Conservation (phyloP, 306 rosid genomes). For the Lotus japonicus region DNA sequence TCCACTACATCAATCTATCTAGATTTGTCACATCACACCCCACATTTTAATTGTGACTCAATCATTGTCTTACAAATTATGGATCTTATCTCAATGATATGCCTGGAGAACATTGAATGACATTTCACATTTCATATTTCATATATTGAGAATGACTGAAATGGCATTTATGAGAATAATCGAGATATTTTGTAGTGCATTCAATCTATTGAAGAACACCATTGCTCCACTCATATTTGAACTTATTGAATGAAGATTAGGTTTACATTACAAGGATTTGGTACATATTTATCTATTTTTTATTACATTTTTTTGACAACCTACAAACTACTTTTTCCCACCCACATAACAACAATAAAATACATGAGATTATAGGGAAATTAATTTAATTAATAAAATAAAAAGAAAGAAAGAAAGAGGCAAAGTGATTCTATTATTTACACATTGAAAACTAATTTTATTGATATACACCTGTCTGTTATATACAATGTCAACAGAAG, state of each 20-base stretch:
- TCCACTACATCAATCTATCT: not conserved
- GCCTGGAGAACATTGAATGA: not conserved
- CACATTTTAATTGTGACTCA: not conserved
- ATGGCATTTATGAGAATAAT: too few species aligned
- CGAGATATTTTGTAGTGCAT: not conserved
- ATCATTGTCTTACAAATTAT: not conserved
- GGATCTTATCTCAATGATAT: not conserved
- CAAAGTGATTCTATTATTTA: constrained; percentile 46
- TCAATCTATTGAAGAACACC: too few species aligned
- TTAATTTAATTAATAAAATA: constrained; percentile 25
- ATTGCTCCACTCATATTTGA: too few species aligned
- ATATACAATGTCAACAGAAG: constrained; percentile 59
- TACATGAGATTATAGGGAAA: not conserved
- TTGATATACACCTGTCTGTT: constrained; percentile 35
- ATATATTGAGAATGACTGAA: too few species aligned
- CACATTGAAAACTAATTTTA: constrained; percentile 48
- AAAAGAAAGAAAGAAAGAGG: not conserved
- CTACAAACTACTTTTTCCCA: not conserved
- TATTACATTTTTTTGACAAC: not conserved
- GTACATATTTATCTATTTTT: not conserved
- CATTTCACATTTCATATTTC: too few species aligned
- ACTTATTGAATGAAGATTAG: not conserved
- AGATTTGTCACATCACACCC: not conserved
- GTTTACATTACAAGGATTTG: not conserved
- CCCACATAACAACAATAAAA: not conserved